Evolutionary conservation across 208 protist genomes (phyloP).

Genomic region (Leishmania amazonensis): DNA sequence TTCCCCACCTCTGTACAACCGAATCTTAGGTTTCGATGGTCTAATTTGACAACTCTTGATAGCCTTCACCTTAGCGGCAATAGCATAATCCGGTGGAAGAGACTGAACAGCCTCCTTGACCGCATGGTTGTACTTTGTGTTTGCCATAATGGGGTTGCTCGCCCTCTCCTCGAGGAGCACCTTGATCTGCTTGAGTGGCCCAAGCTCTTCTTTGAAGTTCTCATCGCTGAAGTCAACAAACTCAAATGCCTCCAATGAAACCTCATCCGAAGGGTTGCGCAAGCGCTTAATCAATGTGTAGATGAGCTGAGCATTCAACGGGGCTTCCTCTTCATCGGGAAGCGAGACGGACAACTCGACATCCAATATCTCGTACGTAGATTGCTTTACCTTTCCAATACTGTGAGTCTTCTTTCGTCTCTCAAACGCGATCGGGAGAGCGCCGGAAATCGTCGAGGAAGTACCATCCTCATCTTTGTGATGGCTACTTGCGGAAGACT

Average conservation of each 20-base stretch:
- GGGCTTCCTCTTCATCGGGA: conserved; percentile 36
- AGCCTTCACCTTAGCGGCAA: conserved; percentile 37
- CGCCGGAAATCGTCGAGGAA: conserved; percentile 14
- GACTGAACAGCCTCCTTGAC: conserved; percentile 45
- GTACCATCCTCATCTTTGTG: conserved; percentile 15
- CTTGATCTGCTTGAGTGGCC: conserved; percentile 42
- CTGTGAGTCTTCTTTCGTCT: conserved; percentile 13
- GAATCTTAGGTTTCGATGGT: conserved; percentile 7
- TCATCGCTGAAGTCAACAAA: conserved; percentile 53
- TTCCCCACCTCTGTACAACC: conserved; percentile 8
- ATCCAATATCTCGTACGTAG: conserved; percentile 17
- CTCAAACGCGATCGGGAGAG: conserved; percentile 26
- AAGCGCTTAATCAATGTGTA: conserved; percentile 34
- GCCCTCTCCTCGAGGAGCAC: conserved; percentile 47
- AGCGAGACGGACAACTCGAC: conserved; percentile 20
- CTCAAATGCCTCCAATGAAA: conserved; percentile 43
- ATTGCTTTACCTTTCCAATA: conserved; percentile 18
- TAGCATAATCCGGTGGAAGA: conserved; percentile 39
- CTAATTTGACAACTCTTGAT: conserved; percentile 28
- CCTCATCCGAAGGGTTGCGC: conserved; percentile 30
- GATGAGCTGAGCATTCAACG: conserved; percentile 59
- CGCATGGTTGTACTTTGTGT: conserved; percentile 10
- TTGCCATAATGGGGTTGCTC: conserved; percentile 33
- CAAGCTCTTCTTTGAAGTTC: conserved; percentile 49
- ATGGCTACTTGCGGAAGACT: conserved; percentile 11